These are phyloP conservation scores for Candolleomyces eurysporus DNA, from an alignment of 768 basidiomycete species.

Conservation along the genomic window DNA sequence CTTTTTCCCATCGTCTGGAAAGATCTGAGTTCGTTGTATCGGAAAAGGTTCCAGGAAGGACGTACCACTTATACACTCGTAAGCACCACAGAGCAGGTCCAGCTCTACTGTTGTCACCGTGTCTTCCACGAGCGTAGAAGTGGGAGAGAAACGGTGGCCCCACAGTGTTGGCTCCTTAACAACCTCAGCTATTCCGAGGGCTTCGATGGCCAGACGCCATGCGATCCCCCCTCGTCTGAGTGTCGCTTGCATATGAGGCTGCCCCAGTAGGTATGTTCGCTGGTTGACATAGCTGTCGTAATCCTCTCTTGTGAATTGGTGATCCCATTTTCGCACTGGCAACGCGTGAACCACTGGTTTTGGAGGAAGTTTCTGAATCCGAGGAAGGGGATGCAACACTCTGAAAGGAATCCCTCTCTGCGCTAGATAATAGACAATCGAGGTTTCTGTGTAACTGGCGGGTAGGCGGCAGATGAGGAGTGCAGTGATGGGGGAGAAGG, in stretches of 20 bases:
- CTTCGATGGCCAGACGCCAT: background rate
- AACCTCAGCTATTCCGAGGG: background rate
- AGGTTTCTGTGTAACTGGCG: background rate
- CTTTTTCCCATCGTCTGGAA: background rate
- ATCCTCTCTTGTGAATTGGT: background rate
- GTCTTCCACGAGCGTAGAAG: background rate
- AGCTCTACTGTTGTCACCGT: background rate
- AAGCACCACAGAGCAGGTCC: background rate
- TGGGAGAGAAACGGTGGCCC: background rate
- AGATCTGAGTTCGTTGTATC: too few relatives aligned
- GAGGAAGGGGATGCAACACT: background rate
- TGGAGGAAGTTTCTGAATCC: background rate
- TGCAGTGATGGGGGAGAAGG: background rate
- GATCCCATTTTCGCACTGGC: background rate
- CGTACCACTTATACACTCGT: background rate
- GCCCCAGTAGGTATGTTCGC: background rate
- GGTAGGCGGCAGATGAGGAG: slow-evolving; percentile 8
- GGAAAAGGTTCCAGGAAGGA: background rate
- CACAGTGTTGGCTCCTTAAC: background rate
- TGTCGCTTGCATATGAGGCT: slow-evolving; percentile 1
- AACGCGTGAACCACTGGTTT: background rate
- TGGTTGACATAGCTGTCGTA: background rate
- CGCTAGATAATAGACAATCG: background rate
- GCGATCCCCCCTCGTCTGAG: background rate
- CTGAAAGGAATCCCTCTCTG: slow-evolving; percentile 3